Conservation (phyloP, 2,329 filamentous ascomycete species). For the Aureobasidium sp. region DNA sequence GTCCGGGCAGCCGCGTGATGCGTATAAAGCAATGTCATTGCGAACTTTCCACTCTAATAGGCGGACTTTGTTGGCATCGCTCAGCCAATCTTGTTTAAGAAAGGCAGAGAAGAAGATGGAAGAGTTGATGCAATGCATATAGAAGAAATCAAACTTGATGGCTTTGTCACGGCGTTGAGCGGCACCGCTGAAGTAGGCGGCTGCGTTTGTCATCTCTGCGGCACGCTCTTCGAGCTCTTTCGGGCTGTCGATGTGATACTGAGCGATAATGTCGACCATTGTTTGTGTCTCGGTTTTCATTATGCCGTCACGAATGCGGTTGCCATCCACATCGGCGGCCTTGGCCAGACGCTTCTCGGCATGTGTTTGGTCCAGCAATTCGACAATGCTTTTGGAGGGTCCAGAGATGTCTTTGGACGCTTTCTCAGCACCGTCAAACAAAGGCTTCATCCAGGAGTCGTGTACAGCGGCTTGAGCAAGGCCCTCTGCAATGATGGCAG, state of each 20-base stretch:
- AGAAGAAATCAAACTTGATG: conserved; percentile 75
- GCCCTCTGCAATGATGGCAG: conserved; percentile 69
- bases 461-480: conserved; percentile 72
- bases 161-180: conserved; percentile 56
- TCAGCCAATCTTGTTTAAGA: conserved; percentile 53
- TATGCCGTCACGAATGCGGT: conserved; percentile 63
- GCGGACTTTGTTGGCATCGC: conserved; percentile 52
- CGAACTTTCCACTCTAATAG: conserved; percentile 78
- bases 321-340: conserved; percentile 46
- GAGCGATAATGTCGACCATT: conserved; percentile 52
- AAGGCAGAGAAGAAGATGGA: conserved; percentile 64
- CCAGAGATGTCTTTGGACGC: conserved; percentile 23
- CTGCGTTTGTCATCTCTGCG: conserved; percentile 62
- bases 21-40: conserved; percentile 65
- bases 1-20: conserved; percentile 55
- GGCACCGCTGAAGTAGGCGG: conserved; percentile 50
- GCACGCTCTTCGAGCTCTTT: conserved; percentile 47
- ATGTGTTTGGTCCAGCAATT: conserved; percentile 54
- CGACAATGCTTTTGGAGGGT: conserved; percentile 37
- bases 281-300: conserved; percentile 52
- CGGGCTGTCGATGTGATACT: conserved; percentile 44
- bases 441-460: conserved; percentile 43
- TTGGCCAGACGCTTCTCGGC: conserved; percentile 47
- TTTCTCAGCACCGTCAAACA: conserved; percentile 48
- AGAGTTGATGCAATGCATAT: conserved; percentile 61